Evolutionary conservation across 345 rosid genomes (phyloP).

Genomic region (Eucalyptus curtisii): DNA sequence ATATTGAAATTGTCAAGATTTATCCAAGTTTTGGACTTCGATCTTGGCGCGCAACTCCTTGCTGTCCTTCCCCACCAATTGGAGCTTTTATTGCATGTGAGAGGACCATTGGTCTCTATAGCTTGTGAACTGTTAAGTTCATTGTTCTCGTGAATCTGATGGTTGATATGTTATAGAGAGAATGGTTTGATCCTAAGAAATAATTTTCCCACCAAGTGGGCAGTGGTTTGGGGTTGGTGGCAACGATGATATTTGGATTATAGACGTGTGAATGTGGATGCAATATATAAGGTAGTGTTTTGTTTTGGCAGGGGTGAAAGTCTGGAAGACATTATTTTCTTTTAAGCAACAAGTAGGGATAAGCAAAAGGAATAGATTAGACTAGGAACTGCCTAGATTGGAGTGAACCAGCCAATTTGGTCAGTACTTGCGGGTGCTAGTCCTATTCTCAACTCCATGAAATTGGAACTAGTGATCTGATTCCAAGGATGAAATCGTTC

Average conservation of each 20-base stretch:
- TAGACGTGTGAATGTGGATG: not conserved
- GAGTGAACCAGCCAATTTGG: not conserved
- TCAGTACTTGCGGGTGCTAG: not conserved
- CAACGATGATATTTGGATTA: not conserved
- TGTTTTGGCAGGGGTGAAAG: not conserved
- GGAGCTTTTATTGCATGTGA: not conserved
- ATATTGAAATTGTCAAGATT: not conserved
- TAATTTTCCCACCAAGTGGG: not conserved
- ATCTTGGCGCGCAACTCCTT: not conserved
- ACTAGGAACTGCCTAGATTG: fast-evolving
- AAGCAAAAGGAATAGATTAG: not conserved
- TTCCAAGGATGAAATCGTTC: fast-evolving
- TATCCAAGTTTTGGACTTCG: not conserved
- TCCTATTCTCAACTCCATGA: not conserved
- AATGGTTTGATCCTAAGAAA: not conserved
- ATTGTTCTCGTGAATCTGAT: not conserved
- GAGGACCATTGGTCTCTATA: not conserved
- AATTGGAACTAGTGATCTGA: not conserved
- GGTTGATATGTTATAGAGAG: not conserved
- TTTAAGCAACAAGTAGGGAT: not conserved
- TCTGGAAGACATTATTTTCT: not conserved
- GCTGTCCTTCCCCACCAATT: not conserved
- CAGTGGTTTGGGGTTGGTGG: not conserved
- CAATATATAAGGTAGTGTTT: not conserved
- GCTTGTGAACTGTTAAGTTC: not conserved